A percentile compares a stretch with the other conserved stretches of the same genome.
phyloP scores from a whole-genome alignment of 2,329 filamentous ascomycete genomes.

The Epichloe aotearoae region DNA sequence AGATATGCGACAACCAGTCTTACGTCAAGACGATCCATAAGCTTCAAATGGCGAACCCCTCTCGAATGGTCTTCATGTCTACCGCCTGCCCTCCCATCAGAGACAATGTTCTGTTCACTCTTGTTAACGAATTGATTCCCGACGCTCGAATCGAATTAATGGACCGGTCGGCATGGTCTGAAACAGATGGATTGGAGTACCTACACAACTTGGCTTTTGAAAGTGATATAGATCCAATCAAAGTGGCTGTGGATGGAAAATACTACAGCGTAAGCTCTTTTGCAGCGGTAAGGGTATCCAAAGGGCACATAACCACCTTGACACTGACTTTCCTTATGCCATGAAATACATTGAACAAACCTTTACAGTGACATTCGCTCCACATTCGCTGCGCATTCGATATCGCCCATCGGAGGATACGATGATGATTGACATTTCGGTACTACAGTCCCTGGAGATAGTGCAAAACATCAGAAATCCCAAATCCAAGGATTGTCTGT shows the following conservation, averaged over 20 bases:
- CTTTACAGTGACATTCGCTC: constrained; percentile 43
- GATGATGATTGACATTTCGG: constrained; percentile 91
- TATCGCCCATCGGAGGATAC: constrained; percentile 83
- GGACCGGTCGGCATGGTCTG: constrained; percentile 75
- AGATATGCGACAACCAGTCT: constrained; percentile 87
- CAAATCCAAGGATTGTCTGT: constrained; percentile 71
- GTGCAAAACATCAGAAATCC: constrained; percentile 72
- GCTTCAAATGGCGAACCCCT: constrained; percentile 66
- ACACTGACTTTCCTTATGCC: constrained; percentile 36
- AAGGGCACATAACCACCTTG: neutral
- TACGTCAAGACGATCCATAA: constrained; percentile 85
- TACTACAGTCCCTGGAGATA: constrained; percentile 75
- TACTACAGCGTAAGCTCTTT: constrained; percentile 79
- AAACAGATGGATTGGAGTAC: constrained; percentile 61
- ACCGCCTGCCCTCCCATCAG: constrained; percentile 51
- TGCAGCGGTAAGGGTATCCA: constrained; percentile 53
- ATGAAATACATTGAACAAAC: constrained; percentile 69
- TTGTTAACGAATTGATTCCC: constrained; percentile 49
- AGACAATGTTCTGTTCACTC: constrained; percentile 59
- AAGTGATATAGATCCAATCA: constrained; percentile 69
- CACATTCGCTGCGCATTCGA: constrained; percentile 47
- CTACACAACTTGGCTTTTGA: constrained; percentile 67
- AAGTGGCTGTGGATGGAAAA: constrained; percentile 66
- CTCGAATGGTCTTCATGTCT: constrained; percentile 64
- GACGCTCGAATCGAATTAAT: constrained; percentile 31